Evolutionary conservation across 805 yeast species (phyloP), one percentile per base, ranked within the genome.

Genomic region (Yarrowia sp.): DNA sequence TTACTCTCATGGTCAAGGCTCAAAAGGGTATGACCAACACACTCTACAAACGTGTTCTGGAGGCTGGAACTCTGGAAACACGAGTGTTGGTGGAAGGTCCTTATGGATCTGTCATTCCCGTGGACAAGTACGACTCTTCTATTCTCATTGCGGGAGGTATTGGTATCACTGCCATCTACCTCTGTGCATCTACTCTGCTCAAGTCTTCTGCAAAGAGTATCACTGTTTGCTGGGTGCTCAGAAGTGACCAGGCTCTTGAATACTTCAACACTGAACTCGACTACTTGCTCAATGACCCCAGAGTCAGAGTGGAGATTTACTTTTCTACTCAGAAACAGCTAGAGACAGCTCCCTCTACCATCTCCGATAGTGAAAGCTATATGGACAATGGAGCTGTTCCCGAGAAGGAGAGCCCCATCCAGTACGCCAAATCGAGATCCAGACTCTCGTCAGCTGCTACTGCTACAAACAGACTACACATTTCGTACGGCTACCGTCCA

Each of bases 91-190:
- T 86, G n/a, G 90, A 86, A 68, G 90, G 90, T 0, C 86, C 88
- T 0, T 86, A 86, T 68, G 89, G 89, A 0, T 73, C 76, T 4
- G 70, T 78, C 2, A 73, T 71, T n/a, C 86, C 86, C 1, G 81
- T 83, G 65, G 78, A 77, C 57, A 76, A 79, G 33, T 84, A 81
- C 69, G 78, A 77, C 42, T 78, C 79, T 47, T 81, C 82, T 1
- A 73, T 85, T 9, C 78, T 85, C 45, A 73, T 86, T 53, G 86
- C 87, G 2, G 89, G 89, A 9, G 90, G 89, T 10, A 83, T 84
- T 67, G 89, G 90, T 10, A 79, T 86, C 69, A 84, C 90, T 0
- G 87, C 85, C 1, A 75, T 83, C 13, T 76, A 81, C 51, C 76
- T 84, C 4, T 79, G 83, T 65, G 83, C 82, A 9, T 53, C 68